Percentiles rank a stretch among this genome's conserved stretches.
Conservation (phyloP, 2,329 filamentous ascomycete genomes). For the Dichotomopilus funicola region DNA sequence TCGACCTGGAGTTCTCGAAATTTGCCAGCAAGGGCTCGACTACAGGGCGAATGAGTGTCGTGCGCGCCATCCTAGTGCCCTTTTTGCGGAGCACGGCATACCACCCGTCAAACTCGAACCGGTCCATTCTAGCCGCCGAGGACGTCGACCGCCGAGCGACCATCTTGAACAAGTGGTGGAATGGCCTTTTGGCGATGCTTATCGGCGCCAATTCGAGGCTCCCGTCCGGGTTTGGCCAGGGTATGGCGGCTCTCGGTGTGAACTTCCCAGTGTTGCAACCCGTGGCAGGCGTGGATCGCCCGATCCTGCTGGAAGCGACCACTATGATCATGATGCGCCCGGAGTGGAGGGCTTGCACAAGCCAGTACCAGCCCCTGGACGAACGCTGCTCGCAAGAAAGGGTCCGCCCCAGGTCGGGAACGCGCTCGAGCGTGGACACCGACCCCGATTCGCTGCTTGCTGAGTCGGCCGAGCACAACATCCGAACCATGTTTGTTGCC, state of each 20-base stretch:
- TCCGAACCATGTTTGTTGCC: slow-evolving; percentile 77
- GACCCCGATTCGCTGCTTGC: slow-evolving; percentile 51
- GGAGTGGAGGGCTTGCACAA: slow-evolving; percentile 75
- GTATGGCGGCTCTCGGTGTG: slow-evolving; percentile 13
- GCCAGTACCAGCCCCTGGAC: slow-evolving; percentile 56
- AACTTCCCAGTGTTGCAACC: slow-evolving; percentile 45
- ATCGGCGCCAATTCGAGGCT: slow-evolving; percentile 47
- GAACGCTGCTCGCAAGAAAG: slow-evolving; percentile 47
- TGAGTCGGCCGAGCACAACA: slow-evolving; percentile 77
- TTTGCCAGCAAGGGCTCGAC: slow-evolving; percentile 65
- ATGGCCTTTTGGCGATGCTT: slow-evolving; percentile 70
- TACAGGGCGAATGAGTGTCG: slow-evolving; percentile 60
- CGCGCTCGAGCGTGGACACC: slow-evolving; percentile 56
- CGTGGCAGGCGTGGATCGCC: slow-evolving; percentile 77
- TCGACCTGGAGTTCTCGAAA: slow-evolving; percentile 42
- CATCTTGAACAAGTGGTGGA: slow-evolving; percentile 90
- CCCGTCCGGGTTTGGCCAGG: slow-evolving; percentile 22
- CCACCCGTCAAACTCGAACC: slow-evolving; percentile 56
- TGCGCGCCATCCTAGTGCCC: slow-evolving; percentile 65
- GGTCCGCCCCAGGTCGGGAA: slow-evolving; percentile 40
- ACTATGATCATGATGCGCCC: slow-evolving; percentile 79
- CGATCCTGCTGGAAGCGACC: slow-evolving; percentile 70
- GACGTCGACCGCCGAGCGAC: slow-evolving; percentile 74
- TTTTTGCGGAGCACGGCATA: slow-evolving; percentile 66
- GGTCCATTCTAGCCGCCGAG: slow-evolving; percentile 57